Evolutionary conservation across 2,329 filamentous ascomycete species (phyloP), one percentile per base, ranked within the genome.

Genomic region (Aspergillus ustus): DNA sequence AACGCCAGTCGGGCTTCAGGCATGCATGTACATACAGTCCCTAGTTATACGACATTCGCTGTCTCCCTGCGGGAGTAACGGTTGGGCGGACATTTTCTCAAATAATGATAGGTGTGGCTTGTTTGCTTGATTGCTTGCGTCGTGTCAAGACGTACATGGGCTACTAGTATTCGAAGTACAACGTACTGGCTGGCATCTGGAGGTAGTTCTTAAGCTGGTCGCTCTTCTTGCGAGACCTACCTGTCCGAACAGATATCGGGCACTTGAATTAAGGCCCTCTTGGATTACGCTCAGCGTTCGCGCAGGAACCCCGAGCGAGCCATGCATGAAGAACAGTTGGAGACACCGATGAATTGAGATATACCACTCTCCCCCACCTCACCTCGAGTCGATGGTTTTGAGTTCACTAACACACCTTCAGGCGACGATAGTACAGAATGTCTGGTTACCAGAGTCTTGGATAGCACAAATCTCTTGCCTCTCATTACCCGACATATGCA

Each of bases 301-400:
- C 34, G 34, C 67, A 72, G 67, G 66, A 70, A 70, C 72, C 73
- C 73, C 70, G 73, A 25, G 25, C 6, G 25, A 25, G 25, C 25
- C 25, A 25, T 72, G 15, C 28, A 22, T 48, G 20, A 13, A 69
- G 69, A 67, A 69, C 66, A 69, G 63, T 65, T 63, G 50, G 67
- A 67, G 65, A 71, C 68, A 72, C 64, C 62, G 59, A 60, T 13
- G 15, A 3, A 17, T 40, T 40, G 34, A 13, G 34, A 15, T 40
- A 13, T 11, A 40, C 34, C n/a, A n/a, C n/a, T n/a, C n/a, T n/a
- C 34, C 34, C 15, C 34, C 34, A 25, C 25, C 25, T 25, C 34
- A 34, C 31, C 34, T 15, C 34, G 15, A 15, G 13, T 15, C 34
- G 11, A 40, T 45, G 22, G 17, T 54, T 54, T 54, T 54, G 52